Base-by-base conservation (phyloP, 2,329 filamentous ascomycete species). In the Epichloe uncinata region DNA sequence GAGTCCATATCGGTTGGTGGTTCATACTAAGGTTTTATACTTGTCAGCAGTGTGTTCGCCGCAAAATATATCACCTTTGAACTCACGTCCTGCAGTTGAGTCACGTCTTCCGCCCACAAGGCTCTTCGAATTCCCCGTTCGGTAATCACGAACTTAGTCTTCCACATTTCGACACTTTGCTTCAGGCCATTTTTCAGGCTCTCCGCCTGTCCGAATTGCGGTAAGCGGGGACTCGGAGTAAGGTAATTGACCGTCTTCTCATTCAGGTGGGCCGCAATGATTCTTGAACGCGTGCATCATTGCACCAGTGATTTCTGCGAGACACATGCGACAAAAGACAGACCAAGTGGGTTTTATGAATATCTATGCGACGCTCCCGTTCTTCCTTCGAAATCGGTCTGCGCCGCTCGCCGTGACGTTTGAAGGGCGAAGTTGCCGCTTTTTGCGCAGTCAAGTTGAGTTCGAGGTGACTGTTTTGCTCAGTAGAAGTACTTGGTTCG, bases 271-370 rank as follows among this genome's bases (percentile, higher is more conserved):
- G 69, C 49, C 77, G 80, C 38, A 95, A 66, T n/a, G 67, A 68
- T 40, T 71, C 74, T 61, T 95, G 87, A 8, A 86, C 78, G 50
- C 75, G 68, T 13, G 69, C 58, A 61, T 91, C 84, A 59, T 95
- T 95, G 67, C 90, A 96, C 88, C 91, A 96, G 49, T 78, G 72
- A 61, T 97, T 98, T 50, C 90, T 81, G 51, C 80, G 73, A 56
- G 85, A 77, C 15, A 83, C 76, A 64, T 97, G 87, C 9, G 81
- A 79, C 15, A 98, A 67, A 2, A 98, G 73, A 62, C 87, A 95
- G 13, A 96, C 69, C 0, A 97, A 56, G 66, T 98, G 90, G 53
- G 82, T 73, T 65, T 91, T 95, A 65, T 98, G 93, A n/a, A 89
- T 74, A 47, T 87, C 77, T 33, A 93, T 63, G 18, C 90, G 79